Evolutionary conservation across 371 early-diverging fungal species (phyloP).

Genomic region (Syncephalis plumigaleata): DNA sequence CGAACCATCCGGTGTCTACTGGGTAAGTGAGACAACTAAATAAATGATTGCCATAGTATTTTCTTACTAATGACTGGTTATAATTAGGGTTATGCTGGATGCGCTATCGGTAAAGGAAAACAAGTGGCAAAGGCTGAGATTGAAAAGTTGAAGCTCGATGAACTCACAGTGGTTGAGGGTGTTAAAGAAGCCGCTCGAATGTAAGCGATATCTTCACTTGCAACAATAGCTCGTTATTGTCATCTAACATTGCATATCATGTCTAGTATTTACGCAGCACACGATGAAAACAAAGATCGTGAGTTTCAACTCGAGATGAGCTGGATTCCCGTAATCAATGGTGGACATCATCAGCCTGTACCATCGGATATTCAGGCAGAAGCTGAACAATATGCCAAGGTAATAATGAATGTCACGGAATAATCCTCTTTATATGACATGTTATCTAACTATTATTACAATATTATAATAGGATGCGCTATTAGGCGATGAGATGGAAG

Average conservation of each 20-base stretch:
- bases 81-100: conserved; percentile 89
- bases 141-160: conserved; percentile 80
- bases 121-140: conserved; percentile 94
- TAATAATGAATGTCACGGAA: background rate
- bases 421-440: too few species aligned
- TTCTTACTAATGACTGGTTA: background rate
- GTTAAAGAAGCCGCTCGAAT: conserved; percentile 91
- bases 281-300: conserved; percentile 95
- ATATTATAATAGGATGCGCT: conserved; percentile 6
- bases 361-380: conserved; percentile 76
- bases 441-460: background rate
- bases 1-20: conserved; percentile 93
- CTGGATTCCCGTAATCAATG: conserved; percentile 86
- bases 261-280: conserved; percentile 76
- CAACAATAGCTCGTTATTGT: background rate
- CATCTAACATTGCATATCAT: conserved; percentile 1
- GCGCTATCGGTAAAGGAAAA: conserved; percentile 91
- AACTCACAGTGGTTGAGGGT: conserved; percentile 76
- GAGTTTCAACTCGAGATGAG: conserved; percentile 92
- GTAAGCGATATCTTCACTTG: conserved; percentile 19
- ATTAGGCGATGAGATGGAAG: conserved; percentile 12
- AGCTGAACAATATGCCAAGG: conserved; percentile 73
- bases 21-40: conserved; percentile 31
- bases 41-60: background rate
- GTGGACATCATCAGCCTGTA: conserved; percentile 61